These are phyloP conservation scores for Brassica carinata DNA, from an alignment of 345 rosid species.

Conservation along the genomic window DNA sequence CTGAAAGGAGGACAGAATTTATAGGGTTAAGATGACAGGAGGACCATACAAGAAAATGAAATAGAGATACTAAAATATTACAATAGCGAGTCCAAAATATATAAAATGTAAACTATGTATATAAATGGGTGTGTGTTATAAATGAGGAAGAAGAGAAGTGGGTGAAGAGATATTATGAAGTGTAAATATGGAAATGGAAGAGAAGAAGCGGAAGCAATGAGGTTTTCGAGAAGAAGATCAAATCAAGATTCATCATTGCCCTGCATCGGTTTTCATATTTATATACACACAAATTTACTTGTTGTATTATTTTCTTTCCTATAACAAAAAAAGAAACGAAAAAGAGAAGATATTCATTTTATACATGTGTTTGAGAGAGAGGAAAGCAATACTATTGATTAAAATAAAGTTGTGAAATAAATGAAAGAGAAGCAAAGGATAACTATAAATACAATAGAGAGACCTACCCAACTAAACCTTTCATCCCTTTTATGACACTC, in stretches of 20 bases:
- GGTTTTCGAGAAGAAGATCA: slow-evolving; percentile 40
- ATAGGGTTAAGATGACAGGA: slow-evolving; percentile 8
- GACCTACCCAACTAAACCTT: slow-evolving; percentile 73
- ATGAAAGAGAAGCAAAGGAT: slow-evolving; percentile 37
- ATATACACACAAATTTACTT: slow-evolving; percentile 25
- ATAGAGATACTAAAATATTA: slow-evolving; percentile 20
- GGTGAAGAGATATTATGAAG: slow-evolving; percentile 55
- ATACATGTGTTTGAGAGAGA: slow-evolving; percentile 42
- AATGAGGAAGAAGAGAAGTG: slow-evolving; percentile 58
- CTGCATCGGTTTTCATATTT: slow-evolving; percentile 31
- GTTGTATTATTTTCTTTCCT: slow-evolving; percentile 36
- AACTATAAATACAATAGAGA: slow-evolving; percentile 54
- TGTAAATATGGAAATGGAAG: slow-evolving; percentile 44
- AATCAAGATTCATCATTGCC: slow-evolving; percentile 43
- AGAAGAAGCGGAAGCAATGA: slow-evolving; percentile 41
- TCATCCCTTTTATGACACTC: slow-evolving; percentile 73
- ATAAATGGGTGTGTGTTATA: slow-evolving; percentile 38
- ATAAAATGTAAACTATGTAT: slow-evolving; percentile 25
- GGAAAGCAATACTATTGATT: slow-evolving; percentile 18
- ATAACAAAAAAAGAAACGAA: background rate
- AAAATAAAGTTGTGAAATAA: slow-evolving; percentile 37
- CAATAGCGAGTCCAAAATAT: slow-evolving; percentile 25
- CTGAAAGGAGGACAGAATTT: slow-evolving; percentile 24
- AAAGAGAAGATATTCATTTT: slow-evolving; percentile 38
- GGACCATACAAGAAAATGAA: slow-evolving; percentile 34